Percentiles rank a stretch among this genome's conserved stretches.
Evolutionary conservation across 2,329 filamentous ascomycete species (phyloP).

Genomic region (Cryphonectria carpinicola): DNA sequence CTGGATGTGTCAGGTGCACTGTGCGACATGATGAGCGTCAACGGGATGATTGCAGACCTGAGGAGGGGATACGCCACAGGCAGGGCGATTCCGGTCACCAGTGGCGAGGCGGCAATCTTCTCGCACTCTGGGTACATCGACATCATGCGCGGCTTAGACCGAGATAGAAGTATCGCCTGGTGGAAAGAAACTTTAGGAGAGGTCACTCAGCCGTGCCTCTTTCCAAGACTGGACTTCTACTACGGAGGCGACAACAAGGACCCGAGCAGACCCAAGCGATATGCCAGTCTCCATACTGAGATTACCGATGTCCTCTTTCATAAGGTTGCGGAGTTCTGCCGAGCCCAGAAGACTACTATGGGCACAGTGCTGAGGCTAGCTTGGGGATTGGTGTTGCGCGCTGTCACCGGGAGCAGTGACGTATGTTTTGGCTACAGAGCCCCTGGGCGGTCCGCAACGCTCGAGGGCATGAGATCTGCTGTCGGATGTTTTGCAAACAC

Average conservation of each 20-base stretch:
- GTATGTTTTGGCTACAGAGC: conserved; percentile 60
- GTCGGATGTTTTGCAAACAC: conserved; percentile 53
- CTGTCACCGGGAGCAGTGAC: conserved; percentile 55
- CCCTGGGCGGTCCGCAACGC: conserved; percentile 48
- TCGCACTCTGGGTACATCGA: conserved; percentile 45
- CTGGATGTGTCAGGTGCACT: conserved; percentile 56
- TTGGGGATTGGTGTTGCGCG: conserved; percentile 61
- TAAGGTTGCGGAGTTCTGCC: conserved; percentile 50
- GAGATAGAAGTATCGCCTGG: conserved; percentile 45
- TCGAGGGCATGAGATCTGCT: conserved; percentile 44
- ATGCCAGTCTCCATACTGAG: conserved; percentile 44
- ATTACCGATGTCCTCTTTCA: conserved; percentile 44
- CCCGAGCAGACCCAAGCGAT: conserved; percentile 32
- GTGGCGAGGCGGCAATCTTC: conserved; percentile 36
- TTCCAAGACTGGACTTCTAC: conserved; percentile 46
- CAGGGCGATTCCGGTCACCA: conserved; percentile 37
- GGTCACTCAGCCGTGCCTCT: conserved; percentile 46
- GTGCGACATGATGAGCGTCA: conserved; percentile 53
- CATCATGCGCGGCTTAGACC: conserved; percentile 39
- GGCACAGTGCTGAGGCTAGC: conserved; percentile 60
- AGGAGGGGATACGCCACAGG: conserved; percentile 49
- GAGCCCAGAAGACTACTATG: conserved; percentile 45
- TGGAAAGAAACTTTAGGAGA: conserved; percentile 49
- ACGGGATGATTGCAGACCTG: conserved; percentile 52
- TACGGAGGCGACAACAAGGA: conserved; percentile 25